Conservation (phyloP, 352 stramenopile genomes). For the Phytopythium cucurbitacearum region DNA sequence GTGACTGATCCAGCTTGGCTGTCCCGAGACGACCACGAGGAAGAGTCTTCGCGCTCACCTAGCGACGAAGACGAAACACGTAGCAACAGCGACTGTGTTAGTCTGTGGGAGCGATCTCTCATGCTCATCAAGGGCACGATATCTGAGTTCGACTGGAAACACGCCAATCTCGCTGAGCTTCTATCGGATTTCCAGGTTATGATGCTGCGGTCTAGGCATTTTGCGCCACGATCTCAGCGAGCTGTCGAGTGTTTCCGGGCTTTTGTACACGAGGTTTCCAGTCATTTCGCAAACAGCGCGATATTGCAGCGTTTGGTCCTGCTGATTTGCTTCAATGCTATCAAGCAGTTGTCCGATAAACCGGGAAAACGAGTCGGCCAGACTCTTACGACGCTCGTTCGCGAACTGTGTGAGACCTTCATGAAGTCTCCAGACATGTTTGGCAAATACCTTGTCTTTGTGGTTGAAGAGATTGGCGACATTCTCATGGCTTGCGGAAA, state of each 20-base stretch:
- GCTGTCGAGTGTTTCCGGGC: slow-evolving; percentile 61
- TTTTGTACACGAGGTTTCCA: slow-evolving; percentile 49
- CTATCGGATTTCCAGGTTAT: slow-evolving; percentile 60
- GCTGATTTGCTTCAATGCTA: slow-evolving; percentile 64
- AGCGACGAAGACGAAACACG: slow-evolving; percentile 10
- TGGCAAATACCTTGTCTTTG: slow-evolving; percentile 74
- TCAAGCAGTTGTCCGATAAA: slow-evolving; percentile 35
- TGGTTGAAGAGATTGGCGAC: slow-evolving; percentile 73
- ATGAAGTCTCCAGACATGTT: slow-evolving; percentile 62
- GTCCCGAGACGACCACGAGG: too few relatives aligned
- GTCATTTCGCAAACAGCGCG: slow-evolving; percentile 24
- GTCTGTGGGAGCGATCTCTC: slow-evolving; percentile 40
- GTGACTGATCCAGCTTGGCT: slow-evolving; percentile 13
- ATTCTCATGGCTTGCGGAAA: slow-evolving; percentile 35
- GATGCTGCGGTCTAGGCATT: slow-evolving; percentile 33
- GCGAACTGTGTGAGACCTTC: slow-evolving; percentile 57
- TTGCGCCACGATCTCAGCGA: slow-evolving; percentile 36
- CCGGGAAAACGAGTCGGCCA: slow-evolving; percentile 24
- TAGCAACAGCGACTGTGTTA: slow-evolving; percentile 14
- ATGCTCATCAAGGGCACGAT: slow-evolving; percentile 66
- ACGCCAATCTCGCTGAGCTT: slow-evolving; percentile 58
- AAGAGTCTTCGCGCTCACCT: too few relatives aligned
- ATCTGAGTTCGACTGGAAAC: slow-evolving; percentile 52
- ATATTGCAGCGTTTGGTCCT: slow-evolving; percentile 67
- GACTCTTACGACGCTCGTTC: slow-evolving; percentile 49